phyloP scores from a whole-genome alignment of 495 filamentous ascomycete species.

The Astrocystis sublimbata region DNA sequence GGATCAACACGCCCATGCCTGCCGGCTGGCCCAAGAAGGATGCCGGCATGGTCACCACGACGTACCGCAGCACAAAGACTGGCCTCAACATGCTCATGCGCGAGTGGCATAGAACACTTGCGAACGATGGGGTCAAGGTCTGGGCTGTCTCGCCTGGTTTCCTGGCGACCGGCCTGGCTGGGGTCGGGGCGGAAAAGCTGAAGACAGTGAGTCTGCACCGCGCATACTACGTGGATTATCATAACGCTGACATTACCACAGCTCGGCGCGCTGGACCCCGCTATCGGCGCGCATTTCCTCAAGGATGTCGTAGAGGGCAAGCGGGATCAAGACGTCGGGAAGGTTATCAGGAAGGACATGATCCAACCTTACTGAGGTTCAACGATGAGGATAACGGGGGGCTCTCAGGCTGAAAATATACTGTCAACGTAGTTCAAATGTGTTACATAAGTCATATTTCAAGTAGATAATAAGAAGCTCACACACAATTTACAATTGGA shows the following conservation, averaged over 20 bases:
- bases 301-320: slow-evolving; percentile 48
- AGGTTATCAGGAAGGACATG: slow-evolving; percentile 35
- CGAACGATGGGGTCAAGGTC: slow-evolving; percentile 62
- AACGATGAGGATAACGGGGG: too few relatives aligned
- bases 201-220: slow-evolving; percentile 30
- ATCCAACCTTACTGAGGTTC: slow-evolving; percentile 48
- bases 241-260: background rate
- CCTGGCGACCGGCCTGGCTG: slow-evolving; percentile 54
- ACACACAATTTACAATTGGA: too few relatives aligned
- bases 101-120: slow-evolving; percentile 54
- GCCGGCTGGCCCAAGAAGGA: slow-evolving; percentile 45
- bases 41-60: slow-evolving; percentile 17
- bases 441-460: too few relatives aligned
- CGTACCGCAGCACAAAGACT: slow-evolving; percentile 58
- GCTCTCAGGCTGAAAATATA: background rate
- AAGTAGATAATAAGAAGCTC: too few relatives aligned
- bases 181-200: slow-evolving; percentile 33
- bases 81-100: slow-evolving; percentile 68
- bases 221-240: background rate
- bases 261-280: slow-evolving; percentile 47
- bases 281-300: slow-evolving; percentile 46
- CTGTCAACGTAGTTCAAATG: too few relatives aligned
- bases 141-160: slow-evolving; percentile 58
- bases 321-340: slow-evolving; percentile 51
- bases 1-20: slow-evolving; percentile 37